Evolutionary conservation across 1,284 basidiomycete genomes (phyloP), one percentile per base, ranked within the genome.

Genomic region (Ceratobasidium sp.): DNA sequence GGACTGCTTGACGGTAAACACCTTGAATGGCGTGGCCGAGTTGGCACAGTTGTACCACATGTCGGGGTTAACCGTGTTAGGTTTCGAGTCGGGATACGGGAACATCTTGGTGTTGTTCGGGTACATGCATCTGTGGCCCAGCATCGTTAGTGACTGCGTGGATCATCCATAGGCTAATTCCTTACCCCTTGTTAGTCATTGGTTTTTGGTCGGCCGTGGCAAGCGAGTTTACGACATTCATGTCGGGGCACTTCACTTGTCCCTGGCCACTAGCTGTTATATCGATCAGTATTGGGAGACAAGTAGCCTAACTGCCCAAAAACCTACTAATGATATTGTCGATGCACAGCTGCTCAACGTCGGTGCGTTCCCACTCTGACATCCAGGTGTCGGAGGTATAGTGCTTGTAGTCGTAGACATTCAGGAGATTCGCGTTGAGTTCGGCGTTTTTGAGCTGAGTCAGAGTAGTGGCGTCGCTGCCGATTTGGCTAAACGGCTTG

Each of bases 331-430:
- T 44, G 15, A 77, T 51, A n/a, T 74, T 76, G 44, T 77, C 77
- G 46, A 77, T 68, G 52, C 77, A 77, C 22, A 77, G 62, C 49
- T 66, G 57, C 66, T 77, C 77, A 37, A 74, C 61, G 32, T 75
- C 51, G 32, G 70, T 77, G 15, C 70, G 49, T 11, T 67, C 64
- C 71, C 76, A 77, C 61, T 76, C 73, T 0, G 19, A 29, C 34
- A 69, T n/a, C 62, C 67, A 74, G 46, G 40, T 25, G n/a, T 68
- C 73, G 15, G 73, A 77, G 11, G 75, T 65, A 32, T 67, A 75
- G 61, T 77, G 77, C 13, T 66, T 76, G 73, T 74, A 70, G 61
- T 77, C 77, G 22, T 51, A 70, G 25, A 76, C 57, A 56, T 56
- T 70, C 8, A 77, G 29, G 2, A 76, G 1, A 40, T 68, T 32